Percentiles rank a stretch among this genome's conserved stretches.
phyloP scores from a whole-genome alignment of 495 filamentous ascomycete genomes.

The Xylaria telfairii region DNA sequence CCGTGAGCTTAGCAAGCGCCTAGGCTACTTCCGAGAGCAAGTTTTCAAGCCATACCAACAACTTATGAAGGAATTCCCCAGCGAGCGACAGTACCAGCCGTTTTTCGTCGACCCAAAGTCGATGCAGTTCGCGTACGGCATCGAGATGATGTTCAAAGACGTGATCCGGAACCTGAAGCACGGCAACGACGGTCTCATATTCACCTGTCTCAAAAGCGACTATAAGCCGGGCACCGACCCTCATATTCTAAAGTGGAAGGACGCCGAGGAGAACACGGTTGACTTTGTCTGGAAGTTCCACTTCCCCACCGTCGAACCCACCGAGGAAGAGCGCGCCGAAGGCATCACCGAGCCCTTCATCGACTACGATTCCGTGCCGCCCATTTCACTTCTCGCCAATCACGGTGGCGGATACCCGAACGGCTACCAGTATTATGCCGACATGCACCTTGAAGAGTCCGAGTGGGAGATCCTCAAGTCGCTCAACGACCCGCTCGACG shows the following conservation, averaged over 20 bases:
- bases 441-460: slow-evolving; percentile 69
- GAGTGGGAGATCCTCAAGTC: slow-evolving; percentile 87
- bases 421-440: slow-evolving; percentile 64
- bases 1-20: slow-evolving; percentile 80
- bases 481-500: slow-evolving; percentile 72
- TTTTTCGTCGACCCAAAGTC: slow-evolving; percentile 86
- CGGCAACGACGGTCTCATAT: slow-evolving; percentile 95
- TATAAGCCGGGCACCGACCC: slow-evolving; percentile 91
- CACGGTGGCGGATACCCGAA: slow-evolving; percentile 55
- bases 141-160: slow-evolving; percentile 87
- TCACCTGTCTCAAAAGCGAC: slow-evolving; percentile 84
- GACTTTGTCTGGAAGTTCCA: slow-evolving; percentile 83
- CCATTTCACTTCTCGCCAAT: slow-evolving; percentile 54
- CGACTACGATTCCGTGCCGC: slow-evolving; percentile 61
- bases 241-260: slow-evolving; percentile 97
- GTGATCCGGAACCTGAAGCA: slow-evolving; percentile 84
- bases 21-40: slow-evolving; percentile 82
- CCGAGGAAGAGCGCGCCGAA: slow-evolving; percentile 67
- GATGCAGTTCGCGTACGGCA: slow-evolving; percentile 85
- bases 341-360: slow-evolving; percentile 61
- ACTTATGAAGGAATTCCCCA: slow-evolving; percentile 70
- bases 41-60: slow-evolving; percentile 80
- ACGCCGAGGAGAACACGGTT: slow-evolving; percentile 87
- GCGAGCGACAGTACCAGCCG: slow-evolving; percentile 70
- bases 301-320: slow-evolving; percentile 76